A percentile compares a stretch with the other conserved stretches of the same genome.
Conservation (phyloP, 2,329 filamentous ascomycete species). For the Fusarium beomiforme region DNA sequence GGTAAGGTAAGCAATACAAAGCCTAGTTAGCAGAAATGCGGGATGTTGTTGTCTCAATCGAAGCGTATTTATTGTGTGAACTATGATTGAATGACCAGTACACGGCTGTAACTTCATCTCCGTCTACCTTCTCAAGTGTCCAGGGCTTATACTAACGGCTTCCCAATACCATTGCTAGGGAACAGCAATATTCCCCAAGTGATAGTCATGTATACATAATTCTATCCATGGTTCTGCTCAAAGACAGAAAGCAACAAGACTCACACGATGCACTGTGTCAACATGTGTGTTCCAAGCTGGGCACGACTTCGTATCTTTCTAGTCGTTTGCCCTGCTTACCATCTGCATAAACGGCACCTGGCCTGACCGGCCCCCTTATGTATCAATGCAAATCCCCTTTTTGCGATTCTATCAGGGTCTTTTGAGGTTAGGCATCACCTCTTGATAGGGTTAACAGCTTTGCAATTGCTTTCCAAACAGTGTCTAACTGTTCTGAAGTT, state of each 20-base stretch:
- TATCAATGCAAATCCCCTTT: conserved; percentile 17
- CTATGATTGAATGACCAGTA: conserved; percentile 33
- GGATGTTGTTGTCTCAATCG: background rate
- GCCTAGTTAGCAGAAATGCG: background rate
- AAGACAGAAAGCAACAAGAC: conserved; percentile 12
- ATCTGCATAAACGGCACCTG: conserved; percentile 8
- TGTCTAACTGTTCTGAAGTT: conserved; percentile 55
- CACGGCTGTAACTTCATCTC: conserved; percentile 24
- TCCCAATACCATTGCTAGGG: conserved; percentile 11
- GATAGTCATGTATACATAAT: conserved; percentile 34
- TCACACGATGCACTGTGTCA: conserved; percentile 21
- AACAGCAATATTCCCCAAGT: conserved; percentile 20
- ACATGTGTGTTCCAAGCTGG: conserved; percentile 33
- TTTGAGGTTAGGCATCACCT: conserved; percentile 13
- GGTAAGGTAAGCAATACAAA: background rate
- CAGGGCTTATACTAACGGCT: conserved; percentile 11
- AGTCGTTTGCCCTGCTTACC: conserved; percentile 10
- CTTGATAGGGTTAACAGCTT: conserved; percentile 16
- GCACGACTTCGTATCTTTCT: conserved; percentile 31
- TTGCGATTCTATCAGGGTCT: conserved; percentile 15
- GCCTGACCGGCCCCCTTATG: conserved; percentile 12
- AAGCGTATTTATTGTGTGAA: conserved; percentile 33
- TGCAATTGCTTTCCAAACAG: conserved; percentile 7
- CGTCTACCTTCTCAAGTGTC: conserved; percentile 9
- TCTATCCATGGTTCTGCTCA: conserved; percentile 34